Conservation (phyloP, 805 yeast species). For the Zygoascus biomembranicola region DNA sequence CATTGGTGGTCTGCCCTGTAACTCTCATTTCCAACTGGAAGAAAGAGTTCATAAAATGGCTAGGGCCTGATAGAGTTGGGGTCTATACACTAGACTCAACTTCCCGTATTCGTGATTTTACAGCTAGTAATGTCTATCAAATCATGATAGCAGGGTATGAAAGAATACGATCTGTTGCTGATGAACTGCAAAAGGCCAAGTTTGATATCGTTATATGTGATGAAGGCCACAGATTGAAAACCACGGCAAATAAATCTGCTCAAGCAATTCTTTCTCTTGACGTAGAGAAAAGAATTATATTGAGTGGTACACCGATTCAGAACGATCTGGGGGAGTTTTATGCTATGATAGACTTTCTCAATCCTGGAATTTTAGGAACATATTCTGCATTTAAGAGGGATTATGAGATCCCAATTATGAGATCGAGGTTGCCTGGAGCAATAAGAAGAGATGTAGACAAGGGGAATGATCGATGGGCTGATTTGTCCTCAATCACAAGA, state of each 20-base stretch:
- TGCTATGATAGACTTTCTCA: slow-evolving; percentile 71
- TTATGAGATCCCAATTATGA: slow-evolving; percentile 61
- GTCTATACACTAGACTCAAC: slow-evolving; percentile 51
- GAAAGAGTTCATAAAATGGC: slow-evolving; percentile 83
- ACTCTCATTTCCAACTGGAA: slow-evolving; percentile 84
- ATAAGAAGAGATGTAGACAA: slow-evolving; percentile 39
- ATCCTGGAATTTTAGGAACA: slow-evolving; percentile 73
- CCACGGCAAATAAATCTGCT: slow-evolving; percentile 60
- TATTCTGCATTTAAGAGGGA: slow-evolving; percentile 38
- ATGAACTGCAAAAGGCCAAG: slow-evolving; percentile 24
- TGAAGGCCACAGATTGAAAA: slow-evolving; percentile 90
- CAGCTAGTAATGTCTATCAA: slow-evolving; percentile 65
- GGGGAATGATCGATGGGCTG: slow-evolving; percentile 59
- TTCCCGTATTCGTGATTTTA: slow-evolving; percentile 49
- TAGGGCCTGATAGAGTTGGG: slow-evolving; percentile 55
- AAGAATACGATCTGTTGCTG: slow-evolving; percentile 49
- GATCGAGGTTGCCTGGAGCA: slow-evolving; percentile 59
- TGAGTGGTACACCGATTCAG: slow-evolving; percentile 92
- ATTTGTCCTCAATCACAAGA: slow-evolving; percentile 55
- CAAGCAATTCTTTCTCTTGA: slow-evolving; percentile 50
- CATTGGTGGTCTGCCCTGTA: slow-evolving; percentile 84
- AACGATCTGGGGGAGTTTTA: slow-evolving; percentile 81
- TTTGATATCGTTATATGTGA: slow-evolving; percentile 81
- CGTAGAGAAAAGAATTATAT: slow-evolving; percentile 48
- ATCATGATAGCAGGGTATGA: slow-evolving; percentile 86